Percentiles rank a stretch among this genome's conserved stretches.
Conservation (phyloP, 1,284 basidiomycete species). For the Leccinum angustisporum region DNA sequence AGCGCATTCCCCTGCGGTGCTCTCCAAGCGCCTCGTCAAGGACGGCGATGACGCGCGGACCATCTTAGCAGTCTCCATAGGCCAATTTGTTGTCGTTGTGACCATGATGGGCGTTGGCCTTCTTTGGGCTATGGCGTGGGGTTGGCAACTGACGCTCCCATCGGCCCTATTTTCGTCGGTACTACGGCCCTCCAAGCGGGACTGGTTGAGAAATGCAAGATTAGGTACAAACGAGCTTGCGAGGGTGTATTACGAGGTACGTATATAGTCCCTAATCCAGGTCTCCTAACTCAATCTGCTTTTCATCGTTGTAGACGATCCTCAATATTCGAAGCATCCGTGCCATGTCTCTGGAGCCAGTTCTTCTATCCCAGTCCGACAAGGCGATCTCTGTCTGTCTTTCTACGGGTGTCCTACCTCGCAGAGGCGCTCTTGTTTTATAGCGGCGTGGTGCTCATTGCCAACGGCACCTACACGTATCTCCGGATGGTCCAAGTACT, state of each 20-base stretch:
- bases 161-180: constrained; percentile 81
- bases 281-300: constrained; percentile 5
- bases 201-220: constrained; percentile 71
- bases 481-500: too few species aligned
- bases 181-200: constrained; percentile 74
- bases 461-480: constrained; percentile 34
- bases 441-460: too few species aligned
- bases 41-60: constrained; percentile 75
- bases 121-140: constrained; percentile 83
- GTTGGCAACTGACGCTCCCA: constrained; percentile 92
- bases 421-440: too few species aligned
- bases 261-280: constrained; percentile 24
- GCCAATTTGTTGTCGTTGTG: constrained; percentile 70
- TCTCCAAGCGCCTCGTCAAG: too few species aligned
- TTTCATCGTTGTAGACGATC: constrained; percentile 44
- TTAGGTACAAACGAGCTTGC: constrained; percentile 78
- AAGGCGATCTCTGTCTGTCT: constrained; percentile 61
- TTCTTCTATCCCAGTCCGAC: constrained; percentile 74
- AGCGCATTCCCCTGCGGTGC: too few species aligned
- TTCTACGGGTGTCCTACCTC: constrained; percentile 31
- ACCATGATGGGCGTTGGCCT: constrained; percentile 85
- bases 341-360: constrained; percentile 82
- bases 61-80: constrained; percentile 74
- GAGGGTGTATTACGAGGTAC: constrained; percentile 82
- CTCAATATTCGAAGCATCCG: constrained; percentile 86